Conservation (phyloP, 306 rosid genomes). For the Luffa aegyptiaca region DNA sequence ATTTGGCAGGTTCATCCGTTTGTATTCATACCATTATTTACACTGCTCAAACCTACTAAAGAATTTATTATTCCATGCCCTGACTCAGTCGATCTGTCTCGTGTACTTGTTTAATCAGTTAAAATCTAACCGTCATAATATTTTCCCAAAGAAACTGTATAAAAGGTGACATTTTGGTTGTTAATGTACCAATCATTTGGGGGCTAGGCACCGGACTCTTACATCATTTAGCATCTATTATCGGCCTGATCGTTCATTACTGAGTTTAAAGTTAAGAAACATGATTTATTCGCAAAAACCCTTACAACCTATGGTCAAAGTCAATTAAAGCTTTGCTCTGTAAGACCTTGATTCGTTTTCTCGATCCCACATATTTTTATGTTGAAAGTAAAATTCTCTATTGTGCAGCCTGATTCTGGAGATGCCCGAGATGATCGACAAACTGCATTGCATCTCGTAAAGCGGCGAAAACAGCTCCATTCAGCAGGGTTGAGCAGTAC, state of each 20-base stretch:
- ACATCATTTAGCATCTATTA: not conserved
- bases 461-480: constrained; percentile 75
- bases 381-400: not conserved
- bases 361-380: not conserved
- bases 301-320: not conserved
- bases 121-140: not conserved
- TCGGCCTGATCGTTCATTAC: not conserved
- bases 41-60: not conserved
- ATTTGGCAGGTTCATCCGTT: not conserved
- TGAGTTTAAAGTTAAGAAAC: not conserved
- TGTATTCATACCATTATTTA: not conserved
- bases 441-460: constrained; percentile 50
- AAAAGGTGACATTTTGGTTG: not conserved
- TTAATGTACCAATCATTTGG: not conserved
- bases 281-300: not conserved
- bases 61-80: not conserved
- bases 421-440: constrained; percentile 44
- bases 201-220: not conserved
- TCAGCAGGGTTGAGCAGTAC: constrained; percentile 25
- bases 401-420: constrained; percentile 43
- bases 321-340: not conserved
- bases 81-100: not conserved
- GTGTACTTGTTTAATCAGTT: not conserved
- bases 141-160: not conserved
- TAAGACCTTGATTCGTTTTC: not conserved